phyloP scores from a whole-genome alignment of 352 stramenopile species.

The Phytopythium montanum region DNA sequence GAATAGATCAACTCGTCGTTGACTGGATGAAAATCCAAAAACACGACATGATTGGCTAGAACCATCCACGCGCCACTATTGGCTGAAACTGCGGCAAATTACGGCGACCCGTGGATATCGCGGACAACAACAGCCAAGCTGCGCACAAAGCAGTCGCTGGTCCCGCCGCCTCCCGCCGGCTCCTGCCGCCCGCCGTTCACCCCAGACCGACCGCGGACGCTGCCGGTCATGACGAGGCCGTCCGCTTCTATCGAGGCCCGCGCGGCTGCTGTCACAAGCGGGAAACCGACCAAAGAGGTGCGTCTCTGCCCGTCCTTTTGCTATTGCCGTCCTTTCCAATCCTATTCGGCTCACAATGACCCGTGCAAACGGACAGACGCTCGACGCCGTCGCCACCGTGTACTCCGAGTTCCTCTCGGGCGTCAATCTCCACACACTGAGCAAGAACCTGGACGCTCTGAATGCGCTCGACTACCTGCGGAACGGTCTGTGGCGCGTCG shows the following conservation, averaged over 20 bases:
- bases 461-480: conserved; percentile 37
- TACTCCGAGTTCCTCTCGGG: conserved; percentile 32
- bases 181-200: not conserved
- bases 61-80: not conserved
- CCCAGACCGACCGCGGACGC: not conserved
- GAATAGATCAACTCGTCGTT: not conserved
- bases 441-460: conserved; percentile 20
- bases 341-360: not conserved
- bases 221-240: not conserved
- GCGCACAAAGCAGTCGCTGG: too few relatives aligned
- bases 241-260: not conserved
- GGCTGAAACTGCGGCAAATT: not conserved
- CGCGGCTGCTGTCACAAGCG: conserved; percentile 9
- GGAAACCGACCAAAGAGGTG: conserved; percentile 29
- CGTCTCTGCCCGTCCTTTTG: not conserved
- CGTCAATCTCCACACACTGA: conserved; percentile 14
- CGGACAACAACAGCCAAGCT: not conserved
- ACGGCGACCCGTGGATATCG: not conserved
- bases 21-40: too few relatives aligned
- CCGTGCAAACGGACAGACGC: conserved; percentile 12
- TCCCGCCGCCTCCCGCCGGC: not conserved
- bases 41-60: not conserved
- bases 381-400: conserved; percentile 27
- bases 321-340: not conserved
- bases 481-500: conserved; percentile 46